phyloP scores from a whole-genome alignment of 495 filamentous ascomycete species.

The Penicillium dipodomyicola region DNA sequence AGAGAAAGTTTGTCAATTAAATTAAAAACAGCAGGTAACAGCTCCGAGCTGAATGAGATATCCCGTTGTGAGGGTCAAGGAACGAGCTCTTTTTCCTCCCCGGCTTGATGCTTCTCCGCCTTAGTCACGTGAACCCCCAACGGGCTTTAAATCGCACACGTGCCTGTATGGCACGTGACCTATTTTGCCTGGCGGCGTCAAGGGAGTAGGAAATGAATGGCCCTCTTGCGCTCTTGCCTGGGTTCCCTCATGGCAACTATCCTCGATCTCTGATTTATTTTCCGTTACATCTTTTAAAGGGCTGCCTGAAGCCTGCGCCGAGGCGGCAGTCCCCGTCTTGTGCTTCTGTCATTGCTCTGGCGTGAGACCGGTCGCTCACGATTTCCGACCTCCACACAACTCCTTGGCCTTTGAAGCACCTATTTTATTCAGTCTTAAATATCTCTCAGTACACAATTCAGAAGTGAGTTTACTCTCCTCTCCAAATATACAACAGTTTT shows the following conservation, averaged over 20 bases:
- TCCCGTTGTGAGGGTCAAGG: background rate
- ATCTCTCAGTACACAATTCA: conserved; percentile 6
- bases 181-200: conserved; percentile 18
- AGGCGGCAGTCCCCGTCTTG: conserved; percentile 39
- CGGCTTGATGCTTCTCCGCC: conserved; percentile 22
- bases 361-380: conserved; percentile 35
- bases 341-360: conserved; percentile 31
- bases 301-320: conserved; percentile 35
- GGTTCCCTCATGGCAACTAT: conserved; percentile 32
- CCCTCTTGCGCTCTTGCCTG: conserved; percentile 26
- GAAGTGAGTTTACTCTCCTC: conserved; percentile 15
- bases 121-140: conserved; percentile 20
- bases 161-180: conserved; percentile 21
- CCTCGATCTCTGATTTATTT: conserved; percentile 27
- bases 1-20: background rate
- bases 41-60: conserved; percentile 3
- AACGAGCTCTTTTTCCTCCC: conserved; percentile 23
- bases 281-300: conserved; percentile 27
- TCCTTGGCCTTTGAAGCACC: conserved; percentile 33
- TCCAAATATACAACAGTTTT: background rate
- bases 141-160: conserved; percentile 16
- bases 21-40: conserved; percentile 2
- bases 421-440: conserved; percentile 13
- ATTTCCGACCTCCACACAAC: conserved; percentile 36
- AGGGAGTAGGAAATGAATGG: conserved; percentile 24